phyloP scores from a whole-genome alignment of 2,329 filamentous ascomycete species.

The Aureobasidium lini region DNA sequence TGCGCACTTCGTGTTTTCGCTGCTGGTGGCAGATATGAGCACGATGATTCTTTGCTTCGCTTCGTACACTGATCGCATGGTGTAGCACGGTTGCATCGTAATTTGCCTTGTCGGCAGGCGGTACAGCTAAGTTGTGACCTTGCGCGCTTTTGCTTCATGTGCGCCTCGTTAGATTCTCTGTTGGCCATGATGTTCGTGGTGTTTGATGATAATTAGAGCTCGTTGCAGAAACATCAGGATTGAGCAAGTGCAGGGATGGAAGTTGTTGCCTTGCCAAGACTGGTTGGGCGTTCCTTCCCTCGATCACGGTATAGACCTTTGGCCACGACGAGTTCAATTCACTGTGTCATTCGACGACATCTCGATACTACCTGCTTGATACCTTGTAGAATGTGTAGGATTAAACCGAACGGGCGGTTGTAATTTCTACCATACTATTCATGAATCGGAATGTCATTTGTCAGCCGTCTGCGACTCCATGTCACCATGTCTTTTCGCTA shows the following conservation, averaged over 20 bases:
- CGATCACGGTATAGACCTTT: not conserved
- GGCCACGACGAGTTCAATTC: not conserved
- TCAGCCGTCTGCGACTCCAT: too few relatives aligned
- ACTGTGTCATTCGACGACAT: not conserved
- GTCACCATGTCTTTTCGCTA: too few relatives aligned
- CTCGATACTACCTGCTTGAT: not conserved
- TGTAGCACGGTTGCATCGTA: constrained; percentile 29
- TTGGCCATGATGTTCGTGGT: not conserved
- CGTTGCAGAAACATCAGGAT: not conserved
- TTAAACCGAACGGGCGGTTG: too few relatives aligned
- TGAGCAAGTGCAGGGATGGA: not conserved
- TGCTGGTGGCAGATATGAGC: constrained; percentile 27
- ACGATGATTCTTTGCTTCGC: constrained; percentile 24
- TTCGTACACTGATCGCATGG: constrained; percentile 34
- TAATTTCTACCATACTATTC: too few relatives aligned
- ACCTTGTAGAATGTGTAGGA: not conserved
- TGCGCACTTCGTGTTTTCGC: constrained; percentile 24
- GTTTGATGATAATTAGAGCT: not conserved
- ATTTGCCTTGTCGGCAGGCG: constrained; percentile 29
- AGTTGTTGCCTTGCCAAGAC: constrained; percentile 6
- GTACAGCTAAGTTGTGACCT: constrained; percentile 30
- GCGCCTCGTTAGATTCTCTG: not conserved
- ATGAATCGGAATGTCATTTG: too few relatives aligned
- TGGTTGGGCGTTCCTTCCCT: not conserved
- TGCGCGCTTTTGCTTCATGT: constrained; percentile 29